These are phyloP conservation scores for Porcisia deanei DNA, from an alignment of 208 protist species.

Conservation along the genomic window DNA sequence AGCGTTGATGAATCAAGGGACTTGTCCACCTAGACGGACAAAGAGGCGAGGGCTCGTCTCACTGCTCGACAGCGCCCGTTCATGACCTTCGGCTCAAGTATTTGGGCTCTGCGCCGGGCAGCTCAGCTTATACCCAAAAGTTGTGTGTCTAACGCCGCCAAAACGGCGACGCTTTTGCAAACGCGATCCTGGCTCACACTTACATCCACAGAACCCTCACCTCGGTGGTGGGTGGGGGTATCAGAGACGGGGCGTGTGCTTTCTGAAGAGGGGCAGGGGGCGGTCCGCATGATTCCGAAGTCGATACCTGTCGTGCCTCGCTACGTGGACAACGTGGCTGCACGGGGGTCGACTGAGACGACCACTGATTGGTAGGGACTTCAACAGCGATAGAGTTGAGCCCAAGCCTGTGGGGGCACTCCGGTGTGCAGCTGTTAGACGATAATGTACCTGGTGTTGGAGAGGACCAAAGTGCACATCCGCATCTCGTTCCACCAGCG, in stretches of 20 bases:
- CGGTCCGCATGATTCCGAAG: too few relatives aligned
- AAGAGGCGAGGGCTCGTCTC: conserved; percentile 29
- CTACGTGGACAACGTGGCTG: too few relatives aligned
- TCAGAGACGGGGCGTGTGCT: conserved; percentile 33
- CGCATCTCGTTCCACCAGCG: too few relatives aligned
- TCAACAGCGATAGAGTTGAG: too few relatives aligned
- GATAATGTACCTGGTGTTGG: too few relatives aligned
- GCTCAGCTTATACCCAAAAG: conserved; percentile 45
- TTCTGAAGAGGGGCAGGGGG: conserved; percentile 10
- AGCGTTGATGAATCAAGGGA: conserved; percentile 45
- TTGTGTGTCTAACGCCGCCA: conserved; percentile 53
- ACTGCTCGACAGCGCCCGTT: conserved; percentile 24
- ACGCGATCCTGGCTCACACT: conserved; percentile 35
- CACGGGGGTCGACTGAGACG: too few relatives aligned
- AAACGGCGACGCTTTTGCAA: conserved; percentile 45
- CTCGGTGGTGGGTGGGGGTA: conserved; percentile 7
- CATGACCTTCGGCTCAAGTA: conserved; percentile 46
- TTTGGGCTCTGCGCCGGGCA: conserved; percentile 36
- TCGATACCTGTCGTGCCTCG: too few relatives aligned
- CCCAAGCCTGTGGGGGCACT: too few relatives aligned
- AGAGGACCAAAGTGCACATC: too few relatives aligned
- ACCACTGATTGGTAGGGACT: too few relatives aligned
- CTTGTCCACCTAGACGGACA: conserved; percentile 36
- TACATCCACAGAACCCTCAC: conserved; percentile 21
- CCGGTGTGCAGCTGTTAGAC: too few relatives aligned